Evolutionary conservation across 345 rosid genomes (phyloP).

Genomic region (Ceriops decandra): DNA sequence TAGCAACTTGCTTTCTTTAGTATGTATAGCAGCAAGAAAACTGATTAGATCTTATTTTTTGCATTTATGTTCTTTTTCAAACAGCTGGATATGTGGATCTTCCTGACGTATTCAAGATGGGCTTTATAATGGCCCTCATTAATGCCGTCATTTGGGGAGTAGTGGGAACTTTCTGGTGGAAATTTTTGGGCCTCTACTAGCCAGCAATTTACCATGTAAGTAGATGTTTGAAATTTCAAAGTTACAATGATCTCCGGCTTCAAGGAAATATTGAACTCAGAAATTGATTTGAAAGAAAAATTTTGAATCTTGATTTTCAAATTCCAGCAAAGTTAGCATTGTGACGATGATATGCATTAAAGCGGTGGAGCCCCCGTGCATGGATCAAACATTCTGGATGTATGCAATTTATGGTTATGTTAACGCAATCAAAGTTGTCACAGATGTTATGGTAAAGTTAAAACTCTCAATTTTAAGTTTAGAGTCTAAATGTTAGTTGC

Average conservation of each 20-base stretch:
- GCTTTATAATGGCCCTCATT: conserved; percentile 68
- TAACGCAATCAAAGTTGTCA: too few relatives aligned
- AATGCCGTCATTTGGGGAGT: conserved; percentile 81
- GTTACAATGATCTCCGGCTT: background rate
- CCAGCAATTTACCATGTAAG: conserved; percentile 19
- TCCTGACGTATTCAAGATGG: conserved; percentile 81
- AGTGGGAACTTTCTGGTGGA: conserved; percentile 94
- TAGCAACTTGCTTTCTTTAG: background rate
- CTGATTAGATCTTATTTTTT: conserved; percentile 12
- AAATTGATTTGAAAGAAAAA: background rate
- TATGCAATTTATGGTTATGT: too few relatives aligned
- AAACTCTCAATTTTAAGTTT: too few relatives aligned
- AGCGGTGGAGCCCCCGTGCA: too few relatives aligned
- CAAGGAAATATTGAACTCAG: conserved; percentile 1
- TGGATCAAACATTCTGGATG: too few relatives aligned
- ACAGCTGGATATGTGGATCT: conserved; percentile 92
- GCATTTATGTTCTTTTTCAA: background rate
- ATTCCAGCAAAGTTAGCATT: background rate
- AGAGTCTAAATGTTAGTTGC: too few relatives aligned
- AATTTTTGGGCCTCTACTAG: conserved; percentile 90
- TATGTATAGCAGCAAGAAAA: background rate
- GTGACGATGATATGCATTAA: too few relatives aligned
- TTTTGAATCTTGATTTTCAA: conserved; percentile 5
- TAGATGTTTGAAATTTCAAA: conserved; percentile 3
- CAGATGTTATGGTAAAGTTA: too few relatives aligned